Evolutionary conservation across 2,329 filamentous ascomycete species (phyloP).

Genomic region (Dryadomyces sulphureus): DNA sequence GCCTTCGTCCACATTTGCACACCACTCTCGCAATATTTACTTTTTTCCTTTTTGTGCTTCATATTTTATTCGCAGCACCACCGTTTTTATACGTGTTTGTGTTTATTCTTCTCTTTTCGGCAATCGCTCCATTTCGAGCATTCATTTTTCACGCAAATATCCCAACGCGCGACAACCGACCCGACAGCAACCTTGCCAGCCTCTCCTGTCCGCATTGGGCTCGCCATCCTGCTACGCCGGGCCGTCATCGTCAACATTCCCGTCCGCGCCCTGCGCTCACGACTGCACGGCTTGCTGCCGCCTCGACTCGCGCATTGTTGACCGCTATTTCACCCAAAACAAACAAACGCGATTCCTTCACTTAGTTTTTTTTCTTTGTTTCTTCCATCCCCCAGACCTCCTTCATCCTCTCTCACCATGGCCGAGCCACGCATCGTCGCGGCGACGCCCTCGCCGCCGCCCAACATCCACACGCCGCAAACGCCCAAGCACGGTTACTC

Average conservation of each 20-base stretch:
- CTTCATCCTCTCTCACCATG: neutral
- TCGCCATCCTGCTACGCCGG: too few species aligned
- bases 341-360: neutral
- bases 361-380: neutral
- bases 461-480: constrained; percentile 47
- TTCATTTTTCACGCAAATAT: neutral
- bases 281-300: neutral
- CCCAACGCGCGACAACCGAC: neutral
- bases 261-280: too few species aligned
- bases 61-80: neutral
- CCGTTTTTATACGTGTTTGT: neutral
- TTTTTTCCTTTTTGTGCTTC: neutral
- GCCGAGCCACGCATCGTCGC: constrained; percentile 11
- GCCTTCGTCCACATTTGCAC: neutral
- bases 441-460: constrained; percentile 46
- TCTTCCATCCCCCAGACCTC: neutral
- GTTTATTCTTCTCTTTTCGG: neutral
- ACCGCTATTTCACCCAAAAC: neutral
- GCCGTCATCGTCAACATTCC: too few species aligned
- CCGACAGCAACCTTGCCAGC: too few species aligned
- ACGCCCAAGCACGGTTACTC: constrained; percentile 53
- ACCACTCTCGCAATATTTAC: neutral
- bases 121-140: neutral
- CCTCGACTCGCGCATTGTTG: neutral
- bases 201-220: too few species aligned